Conservation (phyloP, 2,329 filamentous ascomycete species). For the Nothophaeocryptopus gaeumannii region DNA sequence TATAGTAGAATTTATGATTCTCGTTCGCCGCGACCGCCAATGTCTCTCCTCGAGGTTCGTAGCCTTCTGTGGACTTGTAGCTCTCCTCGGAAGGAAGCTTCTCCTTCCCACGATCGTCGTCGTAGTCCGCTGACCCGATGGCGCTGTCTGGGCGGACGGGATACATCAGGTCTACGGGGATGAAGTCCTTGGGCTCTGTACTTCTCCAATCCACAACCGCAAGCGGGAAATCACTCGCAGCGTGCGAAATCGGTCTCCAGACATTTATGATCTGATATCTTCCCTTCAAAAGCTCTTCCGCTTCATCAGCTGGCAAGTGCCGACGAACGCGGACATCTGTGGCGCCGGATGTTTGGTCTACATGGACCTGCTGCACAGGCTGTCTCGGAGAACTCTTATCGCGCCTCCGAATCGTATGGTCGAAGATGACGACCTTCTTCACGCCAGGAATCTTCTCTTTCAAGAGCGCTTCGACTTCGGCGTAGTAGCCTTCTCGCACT, state of each 20-base stretch:
- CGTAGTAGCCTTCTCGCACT: slow-evolving; percentile 59
- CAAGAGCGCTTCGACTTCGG: slow-evolving; percentile 59
- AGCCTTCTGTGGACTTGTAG: slow-evolving; percentile 54
- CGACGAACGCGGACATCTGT: slow-evolving; percentile 60
- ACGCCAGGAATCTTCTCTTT: slow-evolving; percentile 54
- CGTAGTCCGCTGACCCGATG: slow-evolving; percentile 31
- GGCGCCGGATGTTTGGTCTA: slow-evolving; percentile 66
- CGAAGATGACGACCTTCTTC: slow-evolving; percentile 65
- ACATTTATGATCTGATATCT: slow-evolving; percentile 69
- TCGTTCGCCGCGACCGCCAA: slow-evolving; percentile 58
- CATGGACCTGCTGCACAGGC: slow-evolving; percentile 68
- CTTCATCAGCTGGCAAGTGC: slow-evolving; percentile 57
- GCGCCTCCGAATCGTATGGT: slow-evolving; percentile 65
- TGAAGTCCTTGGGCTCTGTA: slow-evolving; percentile 56
- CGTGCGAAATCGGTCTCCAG: slow-evolving; percentile 64
- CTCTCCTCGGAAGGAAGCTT: slow-evolving; percentile 49
- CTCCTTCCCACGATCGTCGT: slow-evolving; percentile 60
- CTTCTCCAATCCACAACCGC: slow-evolving; percentile 65
- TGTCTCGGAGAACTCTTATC: slow-evolving; percentile 56
- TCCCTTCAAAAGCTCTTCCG: slow-evolving; percentile 55
- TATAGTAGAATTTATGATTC: slow-evolving; percentile 61
- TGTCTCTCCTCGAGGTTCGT: slow-evolving; percentile 63
- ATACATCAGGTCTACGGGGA: slow-evolving; percentile 62
- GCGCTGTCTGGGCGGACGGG: slow-evolving; percentile 46
- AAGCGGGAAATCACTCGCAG: slow-evolving; percentile 65